phyloP scores from a whole-genome alignment of 2,329 filamentous ascomycete species.

The Shiraia sp. region DNA sequence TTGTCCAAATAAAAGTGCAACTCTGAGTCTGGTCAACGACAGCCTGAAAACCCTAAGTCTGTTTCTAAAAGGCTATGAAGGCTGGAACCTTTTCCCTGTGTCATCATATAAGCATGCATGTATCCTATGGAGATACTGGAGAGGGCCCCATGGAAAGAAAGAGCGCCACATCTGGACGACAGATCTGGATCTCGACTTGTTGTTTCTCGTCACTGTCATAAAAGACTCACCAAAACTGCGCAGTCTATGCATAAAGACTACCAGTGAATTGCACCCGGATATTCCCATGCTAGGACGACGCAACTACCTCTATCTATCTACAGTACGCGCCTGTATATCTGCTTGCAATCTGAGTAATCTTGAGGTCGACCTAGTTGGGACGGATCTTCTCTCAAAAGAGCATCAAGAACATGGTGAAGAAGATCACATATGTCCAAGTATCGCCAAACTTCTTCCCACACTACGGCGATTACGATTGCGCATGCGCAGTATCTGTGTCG shows the following conservation, averaged over 20 bases:
- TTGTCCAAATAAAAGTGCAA: slow-evolving; percentile 19
- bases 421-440: slow-evolving; percentile 49
- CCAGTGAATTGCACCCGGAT: slow-evolving; percentile 18
- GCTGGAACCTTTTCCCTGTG: slow-evolving; percentile 17
- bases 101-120: slow-evolving; percentile 14
- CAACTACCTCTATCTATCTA: slow-evolving; percentile 21
- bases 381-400: slow-evolving; percentile 11
- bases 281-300: slow-evolving; percentile 14
- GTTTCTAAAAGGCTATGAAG: slow-evolving; percentile 21
- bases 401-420: slow-evolving; percentile 15
- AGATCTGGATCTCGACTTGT: slow-evolving; percentile 21
- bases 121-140: slow-evolving; percentile 11
- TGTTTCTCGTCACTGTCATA: slow-evolving; percentile 16
- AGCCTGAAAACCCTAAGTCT: slow-evolving; percentile 23
- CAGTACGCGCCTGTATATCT: slow-evolving; percentile 19
- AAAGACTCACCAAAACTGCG: slow-evolving; percentile 24
- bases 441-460: slow-evolving; percentile 45
- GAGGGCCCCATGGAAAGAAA: slow-evolving; percentile 14
- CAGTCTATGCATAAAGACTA: slow-evolving; percentile 20
- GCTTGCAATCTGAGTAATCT: slow-evolving; percentile 18
- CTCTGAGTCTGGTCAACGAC: slow-evolving; percentile 23
- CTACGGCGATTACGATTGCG: slow-evolving; percentile 34
- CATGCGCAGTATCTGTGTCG: slow-evolving; percentile 22
- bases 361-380: slow-evolving; percentile 11
- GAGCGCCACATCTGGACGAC: slow-evolving; percentile 20